These are phyloP conservation scores for Penicillium sclerotiorum DNA, from an alignment of 2,329 filamentous ascomycete genomes.

Conservation along the genomic window DNA sequence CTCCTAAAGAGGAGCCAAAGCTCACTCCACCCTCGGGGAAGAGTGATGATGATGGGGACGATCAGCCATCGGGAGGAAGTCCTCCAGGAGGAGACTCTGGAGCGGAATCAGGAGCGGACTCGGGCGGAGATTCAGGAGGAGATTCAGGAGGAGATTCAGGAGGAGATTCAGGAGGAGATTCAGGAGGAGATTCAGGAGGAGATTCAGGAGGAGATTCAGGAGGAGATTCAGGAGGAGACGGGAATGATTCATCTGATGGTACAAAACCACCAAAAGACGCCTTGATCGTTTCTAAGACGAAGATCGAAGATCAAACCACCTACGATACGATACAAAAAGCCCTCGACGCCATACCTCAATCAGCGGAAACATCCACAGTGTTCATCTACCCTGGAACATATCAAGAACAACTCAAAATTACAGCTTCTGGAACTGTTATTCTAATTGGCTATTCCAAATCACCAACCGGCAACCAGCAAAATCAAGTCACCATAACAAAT, in stretches of 20 bases:
- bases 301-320: constrained; percentile 37
- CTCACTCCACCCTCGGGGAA: no score
- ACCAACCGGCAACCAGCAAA: constrained; percentile 40
- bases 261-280: constrained; percentile 36
- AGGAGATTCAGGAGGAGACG: no score
- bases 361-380: constrained; percentile 34
- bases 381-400: constrained; percentile 47
- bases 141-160: no score
- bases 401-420: constrained; percentile 43
- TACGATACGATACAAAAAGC: constrained; percentile 43
- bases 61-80: no score
- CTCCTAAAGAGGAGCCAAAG: constrained; percentile 27
- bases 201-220: no score
- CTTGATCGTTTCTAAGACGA: constrained; percentile 42
- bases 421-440: constrained; percentile 43
- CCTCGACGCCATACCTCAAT: constrained; percentile 38
- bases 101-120: no score
- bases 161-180: no score
- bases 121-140: no score
- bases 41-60: no score
- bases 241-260: constrained; percentile 4
- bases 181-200: no score
- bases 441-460: constrained; percentile 43
- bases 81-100: no score
- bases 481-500: constrained; percentile 39